These are phyloP conservation scores for Bertia moriformis DNA, from an alignment of 2,329 filamentous ascomycete species.

Conservation along the genomic window DNA sequence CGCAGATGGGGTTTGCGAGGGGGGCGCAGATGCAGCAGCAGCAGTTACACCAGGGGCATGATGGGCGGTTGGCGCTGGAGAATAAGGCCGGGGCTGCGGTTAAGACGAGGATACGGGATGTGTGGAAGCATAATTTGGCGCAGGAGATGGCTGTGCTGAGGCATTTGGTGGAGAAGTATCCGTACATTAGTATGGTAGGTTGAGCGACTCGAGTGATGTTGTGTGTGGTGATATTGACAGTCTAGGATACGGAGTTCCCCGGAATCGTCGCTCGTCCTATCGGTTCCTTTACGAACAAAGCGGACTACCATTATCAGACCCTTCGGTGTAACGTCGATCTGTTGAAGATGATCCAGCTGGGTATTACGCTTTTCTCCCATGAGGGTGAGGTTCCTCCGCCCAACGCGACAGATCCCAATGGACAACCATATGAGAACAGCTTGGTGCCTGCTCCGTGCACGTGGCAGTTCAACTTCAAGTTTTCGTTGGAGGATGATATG, in stretches of 20 bases:
- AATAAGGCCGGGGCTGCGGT: conserved; percentile 32
- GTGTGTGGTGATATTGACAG: conserved; percentile 4
- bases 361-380: conserved; percentile 54
- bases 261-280: conserved; percentile 63
- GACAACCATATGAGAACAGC: conserved; percentile 32
- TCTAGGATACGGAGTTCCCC: conserved; percentile 60
- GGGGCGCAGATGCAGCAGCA: conserved; percentile 39
- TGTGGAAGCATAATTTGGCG: conserved; percentile 56
- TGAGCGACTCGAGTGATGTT: conserved; percentile 1
- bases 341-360: conserved; percentile 62
- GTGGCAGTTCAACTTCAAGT: conserved; percentile 68
- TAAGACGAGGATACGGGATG: conserved; percentile 53
- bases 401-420: conserved; percentile 31
- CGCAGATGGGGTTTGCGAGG: conserved; percentile 53
- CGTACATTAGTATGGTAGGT: conserved; percentile 62
- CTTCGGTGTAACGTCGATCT: conserved; percentile 64
- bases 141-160: conserved; percentile 55
- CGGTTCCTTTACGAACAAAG: conserved; percentile 57
- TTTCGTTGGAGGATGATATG: conserved; percentile 61
- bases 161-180: conserved; percentile 52
- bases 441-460: conserved; percentile 43
- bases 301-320: conserved; percentile 66
- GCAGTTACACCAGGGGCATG: conserved; percentile 25
- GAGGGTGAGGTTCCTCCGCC: conserved; percentile 51
- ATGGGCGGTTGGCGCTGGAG: conserved; percentile 29